Evolutionary conservation across 345 rosid genomes (phyloP).

Genomic region (Salix exigua): DNA sequence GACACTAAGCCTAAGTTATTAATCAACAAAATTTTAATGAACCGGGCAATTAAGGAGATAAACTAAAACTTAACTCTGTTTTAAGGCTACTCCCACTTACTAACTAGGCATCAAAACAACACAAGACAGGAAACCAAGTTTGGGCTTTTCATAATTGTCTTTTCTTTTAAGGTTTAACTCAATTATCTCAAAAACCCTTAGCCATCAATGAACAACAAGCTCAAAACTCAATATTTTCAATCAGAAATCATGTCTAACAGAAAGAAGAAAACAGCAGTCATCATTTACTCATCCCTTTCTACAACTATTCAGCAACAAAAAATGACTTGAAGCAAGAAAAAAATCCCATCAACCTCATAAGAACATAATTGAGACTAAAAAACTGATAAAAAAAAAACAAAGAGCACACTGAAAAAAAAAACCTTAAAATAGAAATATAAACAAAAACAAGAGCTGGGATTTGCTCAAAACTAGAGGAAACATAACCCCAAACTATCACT

Average conservation of each 20-base stretch:
- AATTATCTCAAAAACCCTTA: background rate
- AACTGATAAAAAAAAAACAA: background rate
- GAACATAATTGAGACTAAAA: background rate
- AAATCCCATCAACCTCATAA: background rate
- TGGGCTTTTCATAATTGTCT: background rate
- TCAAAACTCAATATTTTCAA: background rate
- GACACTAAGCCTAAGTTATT: background rate
- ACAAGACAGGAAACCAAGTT: conserved; percentile 2
- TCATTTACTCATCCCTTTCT: background rate
- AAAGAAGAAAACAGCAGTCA: background rate
- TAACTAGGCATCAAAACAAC: background rate
- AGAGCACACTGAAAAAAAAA: background rate
- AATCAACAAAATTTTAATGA: background rate
- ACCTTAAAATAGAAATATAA: background rate
- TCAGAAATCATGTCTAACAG: background rate
- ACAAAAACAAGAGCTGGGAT: background rate
- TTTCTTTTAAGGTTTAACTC: background rate
- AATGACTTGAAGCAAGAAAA: background rate
- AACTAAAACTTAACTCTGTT: background rate
- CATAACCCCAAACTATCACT: background rate
- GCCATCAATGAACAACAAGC: background rate
- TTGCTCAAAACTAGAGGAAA: background rate
- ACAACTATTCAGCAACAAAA: background rate
- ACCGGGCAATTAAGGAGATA: background rate
- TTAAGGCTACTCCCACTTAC: background rate